A percentile compares a stretch with the other conserved stretches of the same genome.
These are phyloP conservation scores for Termitomyces sp. DNA, from an alignment of 768 basidiomycete species.

Conservation along the genomic window DNA sequence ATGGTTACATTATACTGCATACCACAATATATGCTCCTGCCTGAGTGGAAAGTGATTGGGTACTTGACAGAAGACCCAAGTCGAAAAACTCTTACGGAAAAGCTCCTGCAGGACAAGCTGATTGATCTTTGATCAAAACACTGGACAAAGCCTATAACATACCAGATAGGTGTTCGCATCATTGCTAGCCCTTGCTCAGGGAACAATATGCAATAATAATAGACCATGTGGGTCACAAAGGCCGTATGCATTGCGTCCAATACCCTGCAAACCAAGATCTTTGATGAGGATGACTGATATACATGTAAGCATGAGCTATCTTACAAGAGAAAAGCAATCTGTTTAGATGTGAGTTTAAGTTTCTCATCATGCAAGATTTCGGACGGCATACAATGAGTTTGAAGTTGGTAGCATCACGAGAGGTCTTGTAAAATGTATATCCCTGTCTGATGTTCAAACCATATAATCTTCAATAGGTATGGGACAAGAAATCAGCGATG, in stretches of 20 bases:
- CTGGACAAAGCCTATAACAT: not conserved
- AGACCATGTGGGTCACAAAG: not conserved
- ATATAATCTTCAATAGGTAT: not conserved
- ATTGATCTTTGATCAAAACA: not conserved
- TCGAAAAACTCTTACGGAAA: not conserved
- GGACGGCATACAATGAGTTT: not conserved
- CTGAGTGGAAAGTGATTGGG: not conserved
- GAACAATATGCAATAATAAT: not conserved
- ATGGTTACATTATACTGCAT: not conserved
- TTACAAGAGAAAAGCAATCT: not conserved
- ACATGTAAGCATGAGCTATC: not conserved
- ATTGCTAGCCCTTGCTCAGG: not conserved
- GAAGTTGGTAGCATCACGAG: not conserved
- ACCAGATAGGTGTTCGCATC: not conserved
- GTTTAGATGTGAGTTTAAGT: not conserved
- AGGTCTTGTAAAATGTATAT: conserved; percentile 1
- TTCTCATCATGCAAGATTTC: not conserved
- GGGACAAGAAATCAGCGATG: not conserved
- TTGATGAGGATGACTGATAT: not conserved
- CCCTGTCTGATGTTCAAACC: conserved; percentile 1
- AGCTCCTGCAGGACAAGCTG: not conserved
- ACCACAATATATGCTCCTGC: not conserved
- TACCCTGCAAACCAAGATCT: not conserved
- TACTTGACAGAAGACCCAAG: not conserved
- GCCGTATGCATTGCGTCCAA: not conserved